A percentile compares a stretch with the other conserved stretches of the same genome.
Conservation (phyloP, 73 alveolate genomes). For the Urostyla sp. region DNA sequence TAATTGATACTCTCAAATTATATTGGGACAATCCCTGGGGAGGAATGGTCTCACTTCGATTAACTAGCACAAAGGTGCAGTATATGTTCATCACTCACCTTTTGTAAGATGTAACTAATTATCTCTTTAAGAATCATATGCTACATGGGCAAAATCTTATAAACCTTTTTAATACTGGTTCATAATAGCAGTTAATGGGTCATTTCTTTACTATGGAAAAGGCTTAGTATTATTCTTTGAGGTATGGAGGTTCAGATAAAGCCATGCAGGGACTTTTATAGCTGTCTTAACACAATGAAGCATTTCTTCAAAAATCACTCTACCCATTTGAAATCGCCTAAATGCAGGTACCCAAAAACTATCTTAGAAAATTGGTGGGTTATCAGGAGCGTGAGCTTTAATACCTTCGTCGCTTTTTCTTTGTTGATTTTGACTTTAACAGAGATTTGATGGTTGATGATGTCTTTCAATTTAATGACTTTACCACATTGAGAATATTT, state of each 20-base stretch:
- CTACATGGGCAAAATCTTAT: neutral
- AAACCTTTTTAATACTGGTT: neutral
- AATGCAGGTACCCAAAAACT: conserved; percentile 34
- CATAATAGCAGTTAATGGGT: neutral
- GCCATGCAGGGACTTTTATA: too few relatives aligned
- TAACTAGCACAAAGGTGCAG: neutral
- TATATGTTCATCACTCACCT: conserved; percentile 11
- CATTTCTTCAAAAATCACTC: too few relatives aligned
- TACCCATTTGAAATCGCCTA: conserved; percentile 31
- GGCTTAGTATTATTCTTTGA: too few relatives aligned
- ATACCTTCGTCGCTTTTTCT: neutral
- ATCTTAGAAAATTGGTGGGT: conserved; percentile 33
- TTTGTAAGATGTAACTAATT: conserved; percentile 28
- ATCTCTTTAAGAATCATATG: neutral
- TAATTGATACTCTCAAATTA: neutral
- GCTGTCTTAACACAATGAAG: too few relatives aligned
- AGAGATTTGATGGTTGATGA: conserved; percentile 50
- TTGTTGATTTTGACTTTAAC: conserved; percentile 28
- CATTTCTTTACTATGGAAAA: too few relatives aligned
- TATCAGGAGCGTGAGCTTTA: conserved; percentile 18
- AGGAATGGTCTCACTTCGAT: conserved; percentile 27
- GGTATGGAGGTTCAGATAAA: too few relatives aligned
- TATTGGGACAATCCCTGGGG: conserved; percentile 53
- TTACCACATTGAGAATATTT: conserved; percentile 14
- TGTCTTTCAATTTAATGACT: conserved; percentile 34